Conservation (phyloP, 352 stramenopile genomes). For the Phytophthora sp. region DNA sequence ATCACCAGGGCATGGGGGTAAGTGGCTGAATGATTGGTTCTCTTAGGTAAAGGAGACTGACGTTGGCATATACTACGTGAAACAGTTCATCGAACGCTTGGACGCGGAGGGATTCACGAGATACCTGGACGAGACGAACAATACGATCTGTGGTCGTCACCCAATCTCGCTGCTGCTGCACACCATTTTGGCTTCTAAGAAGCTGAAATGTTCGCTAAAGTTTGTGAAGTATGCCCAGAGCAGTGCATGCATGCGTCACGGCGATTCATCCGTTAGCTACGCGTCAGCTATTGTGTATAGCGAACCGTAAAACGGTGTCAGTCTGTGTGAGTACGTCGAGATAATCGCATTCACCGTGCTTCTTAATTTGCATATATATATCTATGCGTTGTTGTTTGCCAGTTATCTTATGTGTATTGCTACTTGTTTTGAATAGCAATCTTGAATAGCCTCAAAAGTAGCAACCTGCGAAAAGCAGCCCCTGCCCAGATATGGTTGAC, state of each 20-base stretch:
- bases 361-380: constrained; percentile 23
- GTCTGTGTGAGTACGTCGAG: constrained; percentile 1
- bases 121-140: constrained; percentile 95
- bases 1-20: constrained; percentile 89
- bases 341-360: too few relatives aligned
- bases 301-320: constrained; percentile 34
- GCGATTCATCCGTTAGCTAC: constrained; percentile 95
- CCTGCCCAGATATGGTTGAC: too few relatives aligned
- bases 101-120: constrained; percentile 91
- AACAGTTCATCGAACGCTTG: constrained; percentile 91
- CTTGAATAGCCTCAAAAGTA: too few relatives aligned
- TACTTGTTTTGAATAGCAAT: too few relatives aligned
- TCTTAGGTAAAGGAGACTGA: neutral
- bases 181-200: constrained; percentile 54
- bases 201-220: constrained; percentile 77
- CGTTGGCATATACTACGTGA: neutral
- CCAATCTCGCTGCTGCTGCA: constrained; percentile 90
- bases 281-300: constrained; percentile 91
- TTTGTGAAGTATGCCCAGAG: constrained; percentile 96
- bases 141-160: constrained; percentile 98
- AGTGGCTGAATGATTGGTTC: neutral
- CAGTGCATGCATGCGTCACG: constrained; percentile 79
- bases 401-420: too few relatives aligned
- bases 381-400: too few relatives aligned
- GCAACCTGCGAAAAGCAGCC: too few relatives aligned